phyloP scores from a whole-genome alignment of 257 asterid species.

The Linaria vulgaris region DNA sequence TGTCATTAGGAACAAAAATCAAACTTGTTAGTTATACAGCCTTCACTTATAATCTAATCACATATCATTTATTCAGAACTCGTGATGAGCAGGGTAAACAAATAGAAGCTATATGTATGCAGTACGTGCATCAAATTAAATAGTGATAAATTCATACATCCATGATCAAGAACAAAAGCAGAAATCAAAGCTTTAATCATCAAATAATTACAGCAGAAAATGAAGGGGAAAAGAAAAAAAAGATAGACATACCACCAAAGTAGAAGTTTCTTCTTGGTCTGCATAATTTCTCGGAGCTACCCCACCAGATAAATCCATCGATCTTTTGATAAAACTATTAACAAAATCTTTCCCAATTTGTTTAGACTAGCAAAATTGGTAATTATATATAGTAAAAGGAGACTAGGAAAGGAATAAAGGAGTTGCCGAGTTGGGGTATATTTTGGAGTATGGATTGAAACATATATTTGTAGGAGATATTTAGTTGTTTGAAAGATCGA shows the following conservation, averaged over 20 bases:
- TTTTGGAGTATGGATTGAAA: background rate
- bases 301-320: constrained; percentile 24
- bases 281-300: constrained; percentile 20
- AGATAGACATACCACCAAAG: constrained; percentile 28
- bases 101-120: too few species aligned
- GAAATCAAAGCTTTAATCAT: too few species aligned
- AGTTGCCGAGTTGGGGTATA: background rate
- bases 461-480: background rate
- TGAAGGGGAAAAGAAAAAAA: background rate
- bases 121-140: too few species aligned
- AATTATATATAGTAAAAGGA: too few species aligned
- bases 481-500: background rate
- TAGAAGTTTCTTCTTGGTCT: constrained; percentile 40
- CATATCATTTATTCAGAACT: too few species aligned
- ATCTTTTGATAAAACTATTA: constrained; percentile 4
- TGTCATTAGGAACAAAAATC: background rate
- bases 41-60: background rate
- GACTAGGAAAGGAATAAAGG: background rate
- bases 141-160: too few species aligned
- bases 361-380: too few species aligned
- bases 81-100: too few species aligned
- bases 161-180: too few species aligned
- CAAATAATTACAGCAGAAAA: background rate
- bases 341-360: background rate
- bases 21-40: too few species aligned